A percentile compares a stretch with the other conserved stretches of the same genome.
phyloP scores from a whole-genome alignment of 2,329 filamentous ascomycete species.

The Dothidotthia symphoricarpi region DNA sequence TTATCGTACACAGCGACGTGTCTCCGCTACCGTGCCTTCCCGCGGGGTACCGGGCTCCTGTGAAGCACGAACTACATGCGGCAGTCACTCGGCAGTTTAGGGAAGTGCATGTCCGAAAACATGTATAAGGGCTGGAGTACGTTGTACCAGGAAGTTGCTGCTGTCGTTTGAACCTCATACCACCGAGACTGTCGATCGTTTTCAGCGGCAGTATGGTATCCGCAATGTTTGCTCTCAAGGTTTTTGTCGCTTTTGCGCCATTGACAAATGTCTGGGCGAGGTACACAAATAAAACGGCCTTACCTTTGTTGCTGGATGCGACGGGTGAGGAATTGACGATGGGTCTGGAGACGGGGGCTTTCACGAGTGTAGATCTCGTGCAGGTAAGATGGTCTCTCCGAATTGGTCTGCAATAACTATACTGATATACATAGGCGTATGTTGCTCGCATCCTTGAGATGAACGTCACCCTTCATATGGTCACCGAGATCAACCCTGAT shows the following conservation, averaged over 20 bases:
- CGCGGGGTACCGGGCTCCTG: conserved; percentile 9
- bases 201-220: conserved; percentile 21
- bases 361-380: conserved; percentile 59
- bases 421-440: conserved; percentile 46
- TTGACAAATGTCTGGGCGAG: conserved; percentile 16
- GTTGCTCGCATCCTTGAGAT: conserved; percentile 53
- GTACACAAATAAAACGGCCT: conserved; percentile 7
- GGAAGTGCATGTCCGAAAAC: not conserved
- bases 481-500: conserved; percentile 58
- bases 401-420: not conserved
- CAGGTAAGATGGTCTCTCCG: conserved; percentile 11
- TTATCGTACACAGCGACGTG: conserved; percentile 21
- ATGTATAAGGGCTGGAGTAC: not conserved
- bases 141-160: not conserved
- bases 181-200: not conserved
- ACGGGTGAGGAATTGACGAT: conserved; percentile 52
- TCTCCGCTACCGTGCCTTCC: conserved; percentile 9
- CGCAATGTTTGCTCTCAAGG: conserved; percentile 15
- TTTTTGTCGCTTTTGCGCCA: conserved; percentile 21
- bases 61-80: conserved; percentile 13
- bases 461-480: conserved; percentile 53
- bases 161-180: too few relatives aligned
- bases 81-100: conserved; percentile 4
- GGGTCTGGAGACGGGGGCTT: conserved; percentile 52
- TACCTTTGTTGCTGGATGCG: conserved; percentile 50